These are phyloP conservation scores for Nakaseomyces sp. DNA, from an alignment of 1,139 yeast species.

Conservation along the genomic window DNA sequence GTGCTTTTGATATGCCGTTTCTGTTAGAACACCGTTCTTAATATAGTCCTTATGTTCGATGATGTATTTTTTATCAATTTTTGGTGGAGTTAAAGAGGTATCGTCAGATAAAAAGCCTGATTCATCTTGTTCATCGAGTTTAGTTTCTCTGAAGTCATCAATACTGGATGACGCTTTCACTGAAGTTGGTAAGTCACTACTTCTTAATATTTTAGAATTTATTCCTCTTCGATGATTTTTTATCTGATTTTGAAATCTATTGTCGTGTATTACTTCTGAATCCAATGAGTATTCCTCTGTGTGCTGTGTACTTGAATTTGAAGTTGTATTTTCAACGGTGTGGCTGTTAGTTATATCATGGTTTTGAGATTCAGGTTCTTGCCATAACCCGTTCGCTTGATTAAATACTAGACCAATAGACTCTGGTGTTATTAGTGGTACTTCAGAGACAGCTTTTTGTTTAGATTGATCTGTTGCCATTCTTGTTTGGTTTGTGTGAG, in stretches of 20 bases:
- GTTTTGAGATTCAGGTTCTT: constrained; percentile 16
- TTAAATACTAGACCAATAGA: constrained; percentile 26
- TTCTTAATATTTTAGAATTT: neutral
- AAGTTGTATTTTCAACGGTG: constrained; percentile 15
- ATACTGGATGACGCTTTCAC: neutral
- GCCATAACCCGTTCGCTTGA: constrained; percentile 26
- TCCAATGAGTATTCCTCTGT: constrained; percentile 1
- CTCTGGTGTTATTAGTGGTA: constrained; percentile 26
- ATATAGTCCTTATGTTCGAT: constrained; percentile 4
- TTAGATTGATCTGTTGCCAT: neutral
- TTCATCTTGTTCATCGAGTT: constrained; percentile 8
- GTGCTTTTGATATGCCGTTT: neutral
- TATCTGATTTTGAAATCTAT: neutral
- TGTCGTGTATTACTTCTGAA: neutral
- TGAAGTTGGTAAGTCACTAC: neutral
- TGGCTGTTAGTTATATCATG: constrained; percentile 21
- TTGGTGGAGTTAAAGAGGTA: constrained; percentile 24
- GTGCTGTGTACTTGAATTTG: neutral
- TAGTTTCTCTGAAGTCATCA: neutral
- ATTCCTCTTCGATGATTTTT: constrained; percentile 1
- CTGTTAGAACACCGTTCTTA: constrained; percentile 1
- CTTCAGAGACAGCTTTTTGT: constrained; percentile 2
- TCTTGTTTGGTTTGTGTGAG: neutral
- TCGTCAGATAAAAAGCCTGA: constrained; percentile 14
- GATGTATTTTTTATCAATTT: constrained; percentile 15